Base-by-base conservation (phyloP, 768 basidiomycete genomes). In the Suillus subalutaceus region DNA sequence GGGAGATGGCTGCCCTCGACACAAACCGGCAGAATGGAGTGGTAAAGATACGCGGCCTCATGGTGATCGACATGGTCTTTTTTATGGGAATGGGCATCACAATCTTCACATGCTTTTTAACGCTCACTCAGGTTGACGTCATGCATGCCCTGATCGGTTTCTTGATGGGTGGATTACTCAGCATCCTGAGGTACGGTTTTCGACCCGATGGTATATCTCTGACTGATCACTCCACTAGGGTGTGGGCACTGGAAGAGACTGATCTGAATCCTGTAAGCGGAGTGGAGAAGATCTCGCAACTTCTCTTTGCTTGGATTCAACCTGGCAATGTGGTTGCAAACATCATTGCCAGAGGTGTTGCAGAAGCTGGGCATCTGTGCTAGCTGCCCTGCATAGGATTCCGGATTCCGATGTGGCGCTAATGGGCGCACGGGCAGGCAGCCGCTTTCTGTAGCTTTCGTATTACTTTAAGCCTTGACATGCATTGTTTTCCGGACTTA, bases 271-370 rank as follows among this genome's bases (percentile, higher is more conserved):
- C 93, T 0, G 94, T 96, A 46, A 93, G 93, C 52, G 97, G 96
- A 1, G 82, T 98, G 43, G 97, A 96, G 2, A 99, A 99, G 77
- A 90, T 98, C 68, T 94, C 92, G 26, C 97, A 99, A 72, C 83
- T 99, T 20, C 83, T 97, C 66, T 99, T 99, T 71, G 96, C 96
- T 8, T 90, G 96, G 83, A 85, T 97, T 46, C 94, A 96, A 73
- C 95, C 96, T 3, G 93, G 94, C 30, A 97, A 97, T 72, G 88
- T 97, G 23, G 93, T 97, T n/a, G 97, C 97, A 1, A 99, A 98
- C 73, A 92, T 99, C 72, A 94, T 99, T 53, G 97, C 97, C 2
- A 96, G 96, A 5, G 96, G 94, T 38, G 94, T 97, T n/a, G 91
- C 94, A 2, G 96, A 96, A 79, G 94, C 94, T 44, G 88, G 90